phyloP scores from a whole-genome alignment of 1,284 basidiomycete genomes.

The Melampsora americana region DNA sequence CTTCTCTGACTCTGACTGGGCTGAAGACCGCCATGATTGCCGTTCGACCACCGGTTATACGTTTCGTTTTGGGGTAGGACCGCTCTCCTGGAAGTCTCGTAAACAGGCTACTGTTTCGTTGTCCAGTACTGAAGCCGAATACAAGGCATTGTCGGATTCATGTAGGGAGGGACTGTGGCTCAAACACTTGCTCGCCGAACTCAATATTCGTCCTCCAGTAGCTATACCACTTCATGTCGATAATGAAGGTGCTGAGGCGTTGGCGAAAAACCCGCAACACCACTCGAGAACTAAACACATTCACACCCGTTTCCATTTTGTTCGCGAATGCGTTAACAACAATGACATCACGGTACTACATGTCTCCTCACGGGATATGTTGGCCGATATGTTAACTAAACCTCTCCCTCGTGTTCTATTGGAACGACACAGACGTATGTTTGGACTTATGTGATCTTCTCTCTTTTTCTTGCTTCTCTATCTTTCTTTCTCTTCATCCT shows the following conservation, averaged over 20 bases:
- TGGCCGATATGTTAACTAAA: slow-evolving; percentile 4
- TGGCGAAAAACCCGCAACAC: neutral
- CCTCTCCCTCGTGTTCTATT: neutral
- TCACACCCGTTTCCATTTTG: neutral
- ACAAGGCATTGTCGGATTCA: neutral
- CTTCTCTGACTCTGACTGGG: slow-evolving; percentile 14
- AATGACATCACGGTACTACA: neutral
- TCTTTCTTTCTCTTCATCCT: neutral
- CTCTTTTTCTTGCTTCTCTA: neutral
- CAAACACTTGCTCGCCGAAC: neutral
- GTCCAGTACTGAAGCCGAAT: too few species aligned
- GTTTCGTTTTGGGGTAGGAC: neutral
- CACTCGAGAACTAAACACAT: neutral
- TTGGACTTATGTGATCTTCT: neutral
- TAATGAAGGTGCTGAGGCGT: neutral
- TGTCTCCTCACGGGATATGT: neutral
- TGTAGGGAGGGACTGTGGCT: neutral
- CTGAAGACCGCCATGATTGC: neutral
- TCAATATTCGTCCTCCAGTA: neutral
- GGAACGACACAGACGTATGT: neutral
- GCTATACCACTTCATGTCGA: slow-evolving; percentile 2
- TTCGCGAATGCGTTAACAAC: neutral
- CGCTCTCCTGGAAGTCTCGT: slow-evolving; percentile 7
- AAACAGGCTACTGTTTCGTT: slow-evolving; percentile 13
- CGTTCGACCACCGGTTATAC: neutral